Conservation (phyloP, 495 filamentous ascomycete species). For the Penicillium paradoxum region DNA sequence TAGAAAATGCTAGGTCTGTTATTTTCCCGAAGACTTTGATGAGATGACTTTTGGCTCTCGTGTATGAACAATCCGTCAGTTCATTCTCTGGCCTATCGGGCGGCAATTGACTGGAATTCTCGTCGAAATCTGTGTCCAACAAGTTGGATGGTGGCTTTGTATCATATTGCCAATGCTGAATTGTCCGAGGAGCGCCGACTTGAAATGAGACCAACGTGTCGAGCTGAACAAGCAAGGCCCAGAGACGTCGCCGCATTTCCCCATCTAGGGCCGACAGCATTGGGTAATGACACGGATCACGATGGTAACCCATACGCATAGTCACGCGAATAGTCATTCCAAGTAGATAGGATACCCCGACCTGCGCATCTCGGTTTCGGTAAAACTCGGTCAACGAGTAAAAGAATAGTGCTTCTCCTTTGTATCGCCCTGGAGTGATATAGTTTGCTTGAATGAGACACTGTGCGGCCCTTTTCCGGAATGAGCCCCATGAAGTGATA, state of each 20-base stretch:
- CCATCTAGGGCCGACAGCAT: conserved; percentile 35
- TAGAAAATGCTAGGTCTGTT: conserved; percentile 41
- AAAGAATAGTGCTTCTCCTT: conserved; percentile 35
- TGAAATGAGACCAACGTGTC: conserved; percentile 44
- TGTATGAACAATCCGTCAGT: conserved; percentile 32
- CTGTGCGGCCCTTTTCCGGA: conserved; percentile 27
- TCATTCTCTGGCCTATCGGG: conserved; percentile 33
- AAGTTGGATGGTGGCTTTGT: conserved; percentile 40
- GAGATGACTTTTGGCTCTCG: conserved; percentile 35
- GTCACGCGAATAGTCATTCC: conserved; percentile 38
- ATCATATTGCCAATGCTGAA: conserved; percentile 42
- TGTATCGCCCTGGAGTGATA: conserved; percentile 27
- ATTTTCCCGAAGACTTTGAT: conserved; percentile 44
- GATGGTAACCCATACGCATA: conserved; percentile 45
- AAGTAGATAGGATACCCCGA: conserved; percentile 34
- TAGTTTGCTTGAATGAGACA: conserved; percentile 35
- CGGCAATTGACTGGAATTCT: conserved; percentile 31
- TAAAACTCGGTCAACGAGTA: conserved; percentile 37
- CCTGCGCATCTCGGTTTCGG: conserved; percentile 31
- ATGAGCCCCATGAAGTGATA: conserved; percentile 18
- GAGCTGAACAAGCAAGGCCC: conserved; percentile 35
- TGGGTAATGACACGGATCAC: conserved; percentile 37
- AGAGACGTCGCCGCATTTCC: conserved; percentile 44
- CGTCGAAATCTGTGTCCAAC: conserved; percentile 40
- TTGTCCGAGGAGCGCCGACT: conserved; percentile 41